Evolutionary conservation across 2,329 filamentous ascomycete species (phyloP).

Genomic region (Orbilia javanica): DNA sequence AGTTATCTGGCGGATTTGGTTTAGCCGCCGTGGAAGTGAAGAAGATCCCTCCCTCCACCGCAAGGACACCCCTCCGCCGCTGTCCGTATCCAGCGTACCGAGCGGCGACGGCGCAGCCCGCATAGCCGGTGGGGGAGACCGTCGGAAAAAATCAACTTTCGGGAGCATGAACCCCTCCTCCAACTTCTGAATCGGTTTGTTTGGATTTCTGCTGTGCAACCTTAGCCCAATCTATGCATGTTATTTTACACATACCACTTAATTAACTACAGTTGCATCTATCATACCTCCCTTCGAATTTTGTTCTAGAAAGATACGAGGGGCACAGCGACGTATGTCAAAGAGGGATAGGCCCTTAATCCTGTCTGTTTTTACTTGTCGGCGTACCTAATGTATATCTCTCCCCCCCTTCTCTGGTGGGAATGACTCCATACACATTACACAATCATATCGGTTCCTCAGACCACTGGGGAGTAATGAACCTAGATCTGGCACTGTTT

Average conservation of each 20-base stretch:
- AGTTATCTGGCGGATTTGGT: conserved; percentile 57
- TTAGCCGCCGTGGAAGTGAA: conserved; percentile 36
- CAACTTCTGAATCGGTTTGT: conserved; percentile 33
- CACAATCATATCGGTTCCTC: not conserved
- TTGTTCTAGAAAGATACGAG: not conserved
- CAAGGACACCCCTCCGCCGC: conserved; percentile 8
- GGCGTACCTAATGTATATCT: not conserved
- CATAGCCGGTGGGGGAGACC: conserved; percentile 16
- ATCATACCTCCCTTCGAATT: not conserved
- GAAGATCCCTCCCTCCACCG: conserved; percentile 14
- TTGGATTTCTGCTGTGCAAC: not conserved
- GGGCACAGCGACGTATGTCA: not conserved
- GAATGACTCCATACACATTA: not conserved
- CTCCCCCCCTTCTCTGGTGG: not conserved
- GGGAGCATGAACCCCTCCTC: conserved; percentile 46
- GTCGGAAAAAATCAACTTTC: conserved; percentile 27
- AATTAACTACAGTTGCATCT: conserved; percentile 1
- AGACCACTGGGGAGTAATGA: no score
- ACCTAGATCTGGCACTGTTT: not conserved
- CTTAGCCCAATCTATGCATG: conserved; percentile 1
- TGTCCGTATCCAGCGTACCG: conserved; percentile 30
- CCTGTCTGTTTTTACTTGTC: not conserved
- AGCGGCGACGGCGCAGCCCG: conserved; percentile 19
- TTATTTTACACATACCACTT: not conserved
- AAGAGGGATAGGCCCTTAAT: not conserved